Evolutionary conservation across 2,329 filamentous ascomycete genomes (phyloP).

Genomic region (Talaromyces sp.): DNA sequence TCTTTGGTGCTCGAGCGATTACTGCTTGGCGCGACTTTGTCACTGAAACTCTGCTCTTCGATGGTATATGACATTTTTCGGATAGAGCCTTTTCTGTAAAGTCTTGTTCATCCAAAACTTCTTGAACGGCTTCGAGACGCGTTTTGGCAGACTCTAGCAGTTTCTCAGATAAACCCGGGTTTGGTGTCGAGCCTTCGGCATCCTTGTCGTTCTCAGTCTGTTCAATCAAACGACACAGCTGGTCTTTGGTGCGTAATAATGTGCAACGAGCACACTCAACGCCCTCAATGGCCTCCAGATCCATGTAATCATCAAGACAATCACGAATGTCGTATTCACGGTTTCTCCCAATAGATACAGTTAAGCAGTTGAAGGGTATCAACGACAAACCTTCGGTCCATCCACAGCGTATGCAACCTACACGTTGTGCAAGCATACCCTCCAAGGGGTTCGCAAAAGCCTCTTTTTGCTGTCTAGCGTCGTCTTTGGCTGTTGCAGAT

Average conservation of each 20-base stretch:
- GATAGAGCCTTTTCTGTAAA: constrained; percentile 65
- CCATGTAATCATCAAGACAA: constrained; percentile 76
- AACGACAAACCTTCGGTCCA: constrained; percentile 83
- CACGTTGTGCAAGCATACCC: constrained; percentile 78
- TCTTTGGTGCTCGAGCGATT: constrained; percentile 73
- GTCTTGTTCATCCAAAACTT: constrained; percentile 70
- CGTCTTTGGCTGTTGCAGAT: background rate
- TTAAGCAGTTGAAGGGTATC: constrained; percentile 90
- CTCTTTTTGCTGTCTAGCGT: constrained; percentile 13
- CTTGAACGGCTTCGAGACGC: constrained; percentile 60
- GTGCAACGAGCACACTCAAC: constrained; percentile 93
- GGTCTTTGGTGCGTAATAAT: constrained; percentile 53
- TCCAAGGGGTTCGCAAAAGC: constrained; percentile 70
- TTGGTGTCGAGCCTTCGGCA: constrained; percentile 16
- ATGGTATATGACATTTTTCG: constrained; percentile 59
- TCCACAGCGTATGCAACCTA: constrained; percentile 79
- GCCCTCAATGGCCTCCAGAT: constrained; percentile 76
- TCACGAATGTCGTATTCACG: constrained; percentile 67
- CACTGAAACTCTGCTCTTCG: constrained; percentile 63
- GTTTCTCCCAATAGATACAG: constrained; percentile 67
- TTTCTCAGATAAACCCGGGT: constrained; percentile 25
- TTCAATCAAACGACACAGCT: constrained; percentile 44
- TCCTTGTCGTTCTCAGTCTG: constrained; percentile 34
- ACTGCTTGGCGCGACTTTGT: constrained; percentile 89
- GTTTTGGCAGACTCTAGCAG: constrained; percentile 38